Evolutionary conservation across 805 yeast species (phyloP).

Genomic region (Kregervanrija pseudodelftensis): DNA sequence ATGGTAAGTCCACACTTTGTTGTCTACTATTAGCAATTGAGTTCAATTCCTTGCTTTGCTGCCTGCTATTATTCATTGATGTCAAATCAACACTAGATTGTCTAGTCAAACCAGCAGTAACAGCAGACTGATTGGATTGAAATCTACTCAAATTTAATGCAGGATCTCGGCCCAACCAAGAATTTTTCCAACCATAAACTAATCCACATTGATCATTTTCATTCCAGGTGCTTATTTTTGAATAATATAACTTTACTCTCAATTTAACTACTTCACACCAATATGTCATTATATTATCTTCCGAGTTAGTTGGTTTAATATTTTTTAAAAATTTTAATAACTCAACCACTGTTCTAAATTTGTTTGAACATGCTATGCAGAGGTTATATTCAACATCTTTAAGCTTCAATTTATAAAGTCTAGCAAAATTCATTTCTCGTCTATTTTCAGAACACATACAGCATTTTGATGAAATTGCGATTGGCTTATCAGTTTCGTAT

Average conservation of each 20-base stretch:
- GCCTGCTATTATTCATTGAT: no score
- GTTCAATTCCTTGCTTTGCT: no score
- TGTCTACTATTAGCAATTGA: neutral
- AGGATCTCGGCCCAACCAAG: slow-evolving; percentile 18
- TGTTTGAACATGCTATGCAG: slow-evolving; percentile 74
- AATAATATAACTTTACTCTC: slow-evolving; percentile 74
- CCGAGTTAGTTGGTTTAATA: slow-evolving; percentile 9
- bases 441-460: slow-evolving; percentile 78
- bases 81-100: no score
- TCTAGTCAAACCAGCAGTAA: neutral
- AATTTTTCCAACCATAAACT: slow-evolving; percentile 28
- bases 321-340: slow-evolving; percentile 70
- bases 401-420: slow-evolving; percentile 60
- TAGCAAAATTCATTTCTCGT: slow-evolving; percentile 63
- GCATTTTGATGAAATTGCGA: slow-evolving; percentile 71
- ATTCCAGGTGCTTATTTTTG: slow-evolving; percentile 78
- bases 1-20: neutral
- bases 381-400: slow-evolving; percentile 48
- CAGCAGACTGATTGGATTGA: neutral
- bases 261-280: slow-evolving; percentile 63
- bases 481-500: slow-evolving; percentile 45
- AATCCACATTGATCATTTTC: slow-evolving; percentile 23
- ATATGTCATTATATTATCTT: slow-evolving; percentile 28
- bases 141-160: neutral
- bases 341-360: slow-evolving; percentile 78